Evolutionary conservation across 2,329 filamentous ascomycete species (phyloP), one percentile per base, ranked within the genome.

Genomic region (Aspergillus phoenicis): DNA sequence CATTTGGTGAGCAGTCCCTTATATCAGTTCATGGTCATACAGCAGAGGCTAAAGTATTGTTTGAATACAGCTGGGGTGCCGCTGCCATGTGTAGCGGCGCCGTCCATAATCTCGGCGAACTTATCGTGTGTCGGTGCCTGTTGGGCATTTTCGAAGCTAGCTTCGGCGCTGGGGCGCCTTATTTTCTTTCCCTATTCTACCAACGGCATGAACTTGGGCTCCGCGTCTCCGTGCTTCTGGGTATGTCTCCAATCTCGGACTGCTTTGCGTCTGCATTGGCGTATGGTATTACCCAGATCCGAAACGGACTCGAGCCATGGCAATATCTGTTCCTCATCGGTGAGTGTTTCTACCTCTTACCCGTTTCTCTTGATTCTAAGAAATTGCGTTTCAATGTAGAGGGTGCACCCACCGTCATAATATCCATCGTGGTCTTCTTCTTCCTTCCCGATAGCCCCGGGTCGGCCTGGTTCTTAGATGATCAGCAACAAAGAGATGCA

Each of bases 161-260:
- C 3, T 71, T 70, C 45, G 64, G 67, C 1, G 61, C 60, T 4
- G 69, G 69, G 6, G 68, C 66, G 11, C 69, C 70, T 5, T 69
- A 71, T 33, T 77, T 75, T 36, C 69, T 83, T 0, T 79, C 77
- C 0, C 77, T 82, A 58, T 83, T 84, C 73, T 85, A 84, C 64
- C 77, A 81, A 5, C 71, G 83, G 10, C 72, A 81, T 24, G 80
- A 81, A 61, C 68, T 84, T 2, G 82, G 82, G 1, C 74, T 83
- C 47, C 70, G 82, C 3, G 74, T 79, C 26, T 82, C 81, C 0
- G 67, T 84, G 11, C 83, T 85, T 49, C 64, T 78, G 22, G 74
- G 73, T 6, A 75, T 75, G 33, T 72, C 73, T 2, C 75, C 76
- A 2, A 64, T 77, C 6, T 76, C 77, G 3, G 78, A 77, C 45